Base-by-base conservation (phyloP, 495 filamentous ascomycete species). In the Aspergillus panamensis region DNA sequence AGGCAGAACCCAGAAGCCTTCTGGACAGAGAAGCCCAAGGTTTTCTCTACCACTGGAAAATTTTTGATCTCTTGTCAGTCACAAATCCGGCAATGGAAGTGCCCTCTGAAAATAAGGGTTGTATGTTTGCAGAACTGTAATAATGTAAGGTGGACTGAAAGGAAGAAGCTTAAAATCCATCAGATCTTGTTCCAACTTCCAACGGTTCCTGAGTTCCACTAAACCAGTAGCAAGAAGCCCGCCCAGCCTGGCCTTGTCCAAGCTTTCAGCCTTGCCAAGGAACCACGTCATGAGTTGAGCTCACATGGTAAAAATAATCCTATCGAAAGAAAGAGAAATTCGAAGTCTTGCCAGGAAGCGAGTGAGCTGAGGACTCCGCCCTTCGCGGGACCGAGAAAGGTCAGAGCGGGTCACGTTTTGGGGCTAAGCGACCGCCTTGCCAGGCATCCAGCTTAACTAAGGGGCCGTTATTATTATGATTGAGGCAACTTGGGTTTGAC, bases 371-470 rank as follows among this genome's bases (percentile, higher is more conserved):
- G 35, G 42, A 57, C 35, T 55, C 45, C 42, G 56, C 57, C 55
- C 50, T 58, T 53, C 51, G 37, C 39, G 43, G 51, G 45, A 25
- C 58, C 48, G 7, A 37, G n/a, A 35, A 48, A 55, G 57, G 57
- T 40, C 51, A 29, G 33, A 49, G 62, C 62, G 59, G 59, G 59
- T 65, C 63, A 65, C 63, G 59, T 62, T 62, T 60, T 31, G 37
- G 39, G 60, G 17, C 57, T 62, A 62, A 62, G 63, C 57, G 59
- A 65, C 62, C 62, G 62, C 62, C 62, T 64, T 60, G 54, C 58
- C 58, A 60, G 57, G 58, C 55, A 43, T 55, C 43, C 58, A 55
- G 51, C 55, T 60, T 51, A 25, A 25, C 25, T 25, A 25, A 53
- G 51, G 55, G 51, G 58, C 44, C 55, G 49, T 47, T 57, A 54